A percentile compares a stretch with the other conserved stretches of the same genome.
These are phyloP conservation scores for Macrolepiota albuminosa DNA, from an alignment of 768 basidiomycete species.

Conservation along the genomic window DNA sequence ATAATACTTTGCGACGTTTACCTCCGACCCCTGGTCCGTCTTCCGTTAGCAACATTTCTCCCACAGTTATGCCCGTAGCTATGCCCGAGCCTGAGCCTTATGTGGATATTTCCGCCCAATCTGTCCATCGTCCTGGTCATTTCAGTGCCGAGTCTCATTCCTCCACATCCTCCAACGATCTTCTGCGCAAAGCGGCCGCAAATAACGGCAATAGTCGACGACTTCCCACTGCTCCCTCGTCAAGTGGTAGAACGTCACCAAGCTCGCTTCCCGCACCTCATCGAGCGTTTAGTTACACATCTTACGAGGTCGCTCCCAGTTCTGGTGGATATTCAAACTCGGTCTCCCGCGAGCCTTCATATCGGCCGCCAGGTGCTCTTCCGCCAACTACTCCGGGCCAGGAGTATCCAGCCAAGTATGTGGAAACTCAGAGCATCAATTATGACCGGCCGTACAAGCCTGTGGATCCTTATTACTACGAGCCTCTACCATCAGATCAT, in stretches of 20 bases:
- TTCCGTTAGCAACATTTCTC: conserved; percentile 20
- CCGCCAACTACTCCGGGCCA: conserved; percentile 23
- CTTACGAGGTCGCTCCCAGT: conserved; percentile 17
- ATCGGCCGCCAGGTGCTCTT: conserved; percentile 27
- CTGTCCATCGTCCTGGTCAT: conserved; percentile 18
- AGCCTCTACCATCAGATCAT: conserved; percentile 9
- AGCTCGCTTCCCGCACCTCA: conserved; percentile 17
- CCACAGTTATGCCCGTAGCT: conserved; percentile 18
- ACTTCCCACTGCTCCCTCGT: conserved; percentile 20
- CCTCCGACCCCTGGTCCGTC: conserved; percentile 39
- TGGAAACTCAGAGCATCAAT: conserved; percentile 10
- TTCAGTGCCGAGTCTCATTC: conserved; percentile 23
- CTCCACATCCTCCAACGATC: conserved; percentile 22
- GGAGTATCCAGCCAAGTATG: conserved; percentile 1
- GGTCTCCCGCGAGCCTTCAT: conserved; percentile 16
- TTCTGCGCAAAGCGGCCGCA: conserved; percentile 24
- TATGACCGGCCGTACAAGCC: conserved; percentile 14
- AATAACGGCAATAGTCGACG: conserved; percentile 22
- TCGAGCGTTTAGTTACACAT: conserved; percentile 9
- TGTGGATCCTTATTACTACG: conserved; percentile 14
- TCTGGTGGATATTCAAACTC: conserved; percentile 18
- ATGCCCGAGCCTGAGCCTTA: conserved; percentile 44
- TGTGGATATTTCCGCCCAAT: conserved; percentile 19
- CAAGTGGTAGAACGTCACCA: conserved; percentile 13
- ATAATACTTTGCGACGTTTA: conserved; percentile 30